phyloP scores from a whole-genome alignment of 2,329 filamentous ascomycete genomes.

The Phialophora expanda region DNA sequence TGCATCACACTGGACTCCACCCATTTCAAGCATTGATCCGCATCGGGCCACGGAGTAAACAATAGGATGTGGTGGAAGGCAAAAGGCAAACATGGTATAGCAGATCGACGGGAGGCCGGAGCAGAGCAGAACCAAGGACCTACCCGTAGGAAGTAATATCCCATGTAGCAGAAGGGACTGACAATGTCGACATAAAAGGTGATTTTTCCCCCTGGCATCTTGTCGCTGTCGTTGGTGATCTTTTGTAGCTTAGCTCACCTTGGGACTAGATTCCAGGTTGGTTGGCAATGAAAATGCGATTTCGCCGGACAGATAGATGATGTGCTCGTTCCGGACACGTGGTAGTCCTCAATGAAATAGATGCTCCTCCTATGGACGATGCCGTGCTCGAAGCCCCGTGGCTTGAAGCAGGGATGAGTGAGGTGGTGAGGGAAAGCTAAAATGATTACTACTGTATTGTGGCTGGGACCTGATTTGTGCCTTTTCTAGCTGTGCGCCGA shows the following conservation, averaged over 20 bases:
- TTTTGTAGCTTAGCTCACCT: too few species aligned
- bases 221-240: constrained; percentile 46
- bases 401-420: too few species aligned
- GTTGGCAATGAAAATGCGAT: background rate
- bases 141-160: constrained; percentile 62
- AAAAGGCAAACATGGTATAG: background rate
- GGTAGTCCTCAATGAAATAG: background rate
- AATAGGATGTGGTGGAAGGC: background rate
- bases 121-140: constrained; percentile 37
- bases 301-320: background rate
- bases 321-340: background rate
- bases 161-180: constrained; percentile 65
- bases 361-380: background rate
- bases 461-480: background rate
- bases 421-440: background rate
- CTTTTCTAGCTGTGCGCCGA: too few species aligned
- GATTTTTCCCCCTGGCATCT: constrained; percentile 51
- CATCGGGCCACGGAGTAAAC: background rate
- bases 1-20: too few species aligned
- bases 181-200: constrained; percentile 65
- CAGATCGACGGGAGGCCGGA: background rate
- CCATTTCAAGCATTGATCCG: background rate
- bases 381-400: too few species aligned
- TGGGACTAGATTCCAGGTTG: too few species aligned
- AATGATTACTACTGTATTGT: background rate